Percentiles rank a stretch among this genome's conserved stretches.
phyloP scores from a whole-genome alignment of 441 rosid species.

The Pelargonium citronellum region DNA sequence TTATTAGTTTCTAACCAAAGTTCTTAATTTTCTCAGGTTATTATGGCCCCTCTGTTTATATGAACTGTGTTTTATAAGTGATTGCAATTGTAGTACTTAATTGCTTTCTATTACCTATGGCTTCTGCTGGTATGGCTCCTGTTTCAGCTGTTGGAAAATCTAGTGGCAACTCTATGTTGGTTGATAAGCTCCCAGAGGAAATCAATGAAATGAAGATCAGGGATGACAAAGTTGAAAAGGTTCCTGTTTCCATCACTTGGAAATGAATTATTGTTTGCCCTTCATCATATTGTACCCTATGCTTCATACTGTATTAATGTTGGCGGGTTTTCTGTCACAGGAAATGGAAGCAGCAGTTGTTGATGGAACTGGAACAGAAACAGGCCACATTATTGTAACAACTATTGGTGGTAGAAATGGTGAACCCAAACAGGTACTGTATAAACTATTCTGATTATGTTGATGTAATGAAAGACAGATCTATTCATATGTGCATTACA shows the following conservation, averaged over 20 bases:
- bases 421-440: conserved; percentile 43
- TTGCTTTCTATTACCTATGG: conserved; percentile 23
- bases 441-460: neutral
- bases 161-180: conserved; percentile 23
- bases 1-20: neutral
- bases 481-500: neutral
- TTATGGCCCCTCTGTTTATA: neutral
- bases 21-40: conserved; percentile 7
- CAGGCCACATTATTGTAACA: conserved; percentile 43
- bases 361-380: conserved; percentile 50
- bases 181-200: conserved; percentile 35
- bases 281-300: neutral
- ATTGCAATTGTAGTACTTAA: neutral
- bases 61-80: neutral
- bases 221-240: conserved; percentile 38
- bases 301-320: neutral
- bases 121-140: conserved; percentile 32
- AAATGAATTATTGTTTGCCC: conserved; percentile 10
- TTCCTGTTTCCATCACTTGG: conserved; percentile 4
- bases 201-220: conserved; percentile 42
- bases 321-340: conserved; percentile 19
- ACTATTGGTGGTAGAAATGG: conserved; percentile 52
- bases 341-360: conserved; percentile 51
- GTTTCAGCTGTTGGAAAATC: conserved; percentile 30
- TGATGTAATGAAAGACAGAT: neutral